These are phyloP conservation scores for Musa troglodytarum DNA, from an alignment of 176 grass and related monocot species.

Conservation along the genomic window DNA sequence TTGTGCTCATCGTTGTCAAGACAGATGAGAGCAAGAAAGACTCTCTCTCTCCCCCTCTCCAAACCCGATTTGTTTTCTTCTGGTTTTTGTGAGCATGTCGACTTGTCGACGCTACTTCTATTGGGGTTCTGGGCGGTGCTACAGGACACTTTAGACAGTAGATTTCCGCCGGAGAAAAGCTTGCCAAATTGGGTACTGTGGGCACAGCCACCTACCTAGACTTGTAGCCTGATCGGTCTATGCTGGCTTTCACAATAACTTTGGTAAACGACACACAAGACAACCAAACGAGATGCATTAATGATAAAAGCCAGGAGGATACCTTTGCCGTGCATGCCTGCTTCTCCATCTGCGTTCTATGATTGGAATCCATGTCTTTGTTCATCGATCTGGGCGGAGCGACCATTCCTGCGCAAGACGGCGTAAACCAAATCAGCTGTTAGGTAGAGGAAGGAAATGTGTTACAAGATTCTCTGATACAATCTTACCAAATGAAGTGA, in stretches of 20 bases:
- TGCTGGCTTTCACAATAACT: not conserved
- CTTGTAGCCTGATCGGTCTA: not conserved
- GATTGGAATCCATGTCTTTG: too few species aligned
- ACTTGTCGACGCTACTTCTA: not conserved
- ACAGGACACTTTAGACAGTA: not conserved
- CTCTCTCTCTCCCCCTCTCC: not conserved
- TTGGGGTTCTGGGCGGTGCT: not conserved
- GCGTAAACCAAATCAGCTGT: too few species aligned
- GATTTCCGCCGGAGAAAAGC: not conserved
- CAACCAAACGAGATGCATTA: not conserved
- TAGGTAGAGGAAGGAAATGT: too few species aligned
- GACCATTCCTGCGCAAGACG: too few species aligned
- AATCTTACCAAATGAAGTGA: too few species aligned
- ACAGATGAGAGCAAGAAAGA: not conserved
- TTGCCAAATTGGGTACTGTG: not conserved
- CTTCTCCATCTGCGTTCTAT: too few species aligned
- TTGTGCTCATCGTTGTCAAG: slow-evolving; percentile 6
- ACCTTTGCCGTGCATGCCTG: too few species aligned
- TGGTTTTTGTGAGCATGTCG: not conserved
- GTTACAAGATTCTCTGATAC: too few species aligned
- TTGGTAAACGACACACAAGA: not conserved
- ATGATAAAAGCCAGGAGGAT: not conserved
- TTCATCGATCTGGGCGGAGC: too few species aligned
- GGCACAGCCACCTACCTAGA: not conserved
- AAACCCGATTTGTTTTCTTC: not conserved